Percentiles rank a stretch among this genome's conserved stretches.
phyloP scores from a whole-genome alignment of 768 basidiomycete genomes.

The Auriscalpium orientale region DNA sequence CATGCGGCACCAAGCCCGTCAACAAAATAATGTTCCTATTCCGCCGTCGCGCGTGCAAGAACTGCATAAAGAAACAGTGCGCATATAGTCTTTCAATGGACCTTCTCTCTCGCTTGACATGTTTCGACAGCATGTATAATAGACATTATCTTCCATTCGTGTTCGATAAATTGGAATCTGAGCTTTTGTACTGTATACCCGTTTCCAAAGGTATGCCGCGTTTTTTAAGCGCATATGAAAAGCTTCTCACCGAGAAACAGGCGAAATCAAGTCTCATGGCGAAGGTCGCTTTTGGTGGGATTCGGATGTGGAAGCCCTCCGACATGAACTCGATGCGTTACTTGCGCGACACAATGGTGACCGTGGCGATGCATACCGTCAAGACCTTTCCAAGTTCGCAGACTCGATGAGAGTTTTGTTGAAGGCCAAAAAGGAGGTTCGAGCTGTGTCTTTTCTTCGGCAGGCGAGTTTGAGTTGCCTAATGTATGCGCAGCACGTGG shows the following conservation, averaged over 20 bases:
- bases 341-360: not conserved
- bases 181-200: not conserved
- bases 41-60: slow-evolving; percentile 10
- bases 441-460: not conserved
- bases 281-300: too few relatives aligned
- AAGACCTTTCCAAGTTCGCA: not conserved
- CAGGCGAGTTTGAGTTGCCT: not conserved
- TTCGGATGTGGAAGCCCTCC: too few relatives aligned
- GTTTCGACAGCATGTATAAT: not conserved
- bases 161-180: not conserved
- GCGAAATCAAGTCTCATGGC: too few relatives aligned
- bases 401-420: not conserved
- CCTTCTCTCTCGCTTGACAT: not conserved
- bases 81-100: not conserved
- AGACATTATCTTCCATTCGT: not conserved
- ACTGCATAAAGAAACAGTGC: slow-evolving; percentile 2
- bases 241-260: too few relatives aligned
- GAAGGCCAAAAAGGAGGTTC: not conserved
- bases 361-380: not conserved
- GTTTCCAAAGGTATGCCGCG: not conserved
- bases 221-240: not conserved
- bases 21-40: slow-evolving; percentile 3
- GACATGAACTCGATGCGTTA: not conserved
- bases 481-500: not conserved
- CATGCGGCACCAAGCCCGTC: slow-evolving; percentile 7